A percentile compares a stretch with the other conserved stretches of the same genome.
phyloP scores from a whole-genome alignment of 1,284 basidiomycete species.

The Moesziomyces globuligerus region DNA sequence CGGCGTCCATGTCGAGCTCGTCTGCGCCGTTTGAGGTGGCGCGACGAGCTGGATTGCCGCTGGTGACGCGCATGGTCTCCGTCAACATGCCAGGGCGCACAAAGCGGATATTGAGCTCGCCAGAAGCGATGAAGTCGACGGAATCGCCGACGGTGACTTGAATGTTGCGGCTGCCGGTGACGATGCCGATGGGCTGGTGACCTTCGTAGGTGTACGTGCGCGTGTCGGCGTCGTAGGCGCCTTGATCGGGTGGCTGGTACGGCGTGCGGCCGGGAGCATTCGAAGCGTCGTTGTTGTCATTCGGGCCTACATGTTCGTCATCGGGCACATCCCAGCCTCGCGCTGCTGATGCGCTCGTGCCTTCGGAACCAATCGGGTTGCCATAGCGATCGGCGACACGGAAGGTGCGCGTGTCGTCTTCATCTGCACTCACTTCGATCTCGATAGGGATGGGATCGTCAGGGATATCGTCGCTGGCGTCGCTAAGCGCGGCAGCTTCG shows the following conservation, averaged over 20 bases:
- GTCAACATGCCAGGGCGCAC: conserved; percentile 25
- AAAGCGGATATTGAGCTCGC: conserved; percentile 29
- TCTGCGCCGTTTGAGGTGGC: not conserved
- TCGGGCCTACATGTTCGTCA: conserved; percentile 2
- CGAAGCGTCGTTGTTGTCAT: not conserved
- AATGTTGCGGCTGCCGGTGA: conserved; percentile 18
- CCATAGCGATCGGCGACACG: conserved; percentile 38
- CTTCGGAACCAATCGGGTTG: conserved; percentile 14
- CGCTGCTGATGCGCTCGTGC: not conserved
- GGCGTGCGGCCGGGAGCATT: conserved; percentile 10
- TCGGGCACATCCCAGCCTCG: conserved; percentile 22
- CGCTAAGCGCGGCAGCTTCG: conserved; percentile 18
- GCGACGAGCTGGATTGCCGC: conserved; percentile 3
- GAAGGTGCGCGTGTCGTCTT: conserved; percentile 23
- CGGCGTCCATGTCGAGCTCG: not conserved
- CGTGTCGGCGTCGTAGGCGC: conserved; percentile 26
- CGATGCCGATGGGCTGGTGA: conserved; percentile 18
- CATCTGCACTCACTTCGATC: conserved; percentile 26
- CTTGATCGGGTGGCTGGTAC: conserved; percentile 16
- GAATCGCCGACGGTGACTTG: conserved; percentile 23
- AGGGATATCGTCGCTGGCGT: conserved; percentile 24
- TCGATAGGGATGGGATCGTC: conserved; percentile 38
- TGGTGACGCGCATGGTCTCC: conserved; percentile 31
- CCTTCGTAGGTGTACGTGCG: conserved; percentile 33
- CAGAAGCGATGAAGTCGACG: conserved; percentile 27